These are phyloP conservation scores for Cutaneotrichosporon arboriforme DNA, from an alignment of 1,284 basidiomycete species.

Conservation along the genomic window DNA sequence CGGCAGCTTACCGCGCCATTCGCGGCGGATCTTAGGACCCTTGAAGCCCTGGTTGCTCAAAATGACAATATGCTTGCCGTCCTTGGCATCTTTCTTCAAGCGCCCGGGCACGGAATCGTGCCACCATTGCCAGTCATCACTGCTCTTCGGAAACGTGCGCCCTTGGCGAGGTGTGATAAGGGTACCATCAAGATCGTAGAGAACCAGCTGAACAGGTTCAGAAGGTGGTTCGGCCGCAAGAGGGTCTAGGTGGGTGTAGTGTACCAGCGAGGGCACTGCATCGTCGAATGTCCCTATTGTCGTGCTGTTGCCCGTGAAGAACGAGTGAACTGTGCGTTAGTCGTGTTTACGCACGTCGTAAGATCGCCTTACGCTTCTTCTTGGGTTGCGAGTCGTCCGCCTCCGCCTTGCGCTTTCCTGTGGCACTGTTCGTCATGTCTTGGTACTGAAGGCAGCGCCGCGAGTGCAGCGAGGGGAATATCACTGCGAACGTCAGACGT, in stretches of 20 bases:
- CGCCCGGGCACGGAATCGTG: slow-evolving; percentile 59
- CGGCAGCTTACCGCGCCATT: slow-evolving; percentile 71
- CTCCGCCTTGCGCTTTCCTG: slow-evolving; percentile 4
- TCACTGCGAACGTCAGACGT: too few species aligned
- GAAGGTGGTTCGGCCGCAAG: slow-evolving; percentile 20
- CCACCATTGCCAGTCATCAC: slow-evolving; percentile 73
- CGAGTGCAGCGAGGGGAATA: too few species aligned
- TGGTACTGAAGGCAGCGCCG: too few species aligned
- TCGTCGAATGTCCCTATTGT: slow-evolving; percentile 10
- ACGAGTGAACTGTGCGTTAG: slow-evolving; percentile 11
- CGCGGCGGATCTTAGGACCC: slow-evolving; percentile 49
- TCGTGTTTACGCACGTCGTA: background rate
- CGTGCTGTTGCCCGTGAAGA: slow-evolving; percentile 12
- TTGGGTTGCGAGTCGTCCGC: slow-evolving; percentile 3
- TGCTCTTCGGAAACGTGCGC: slow-evolving; percentile 50
- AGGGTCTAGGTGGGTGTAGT: slow-evolving; percentile 41
- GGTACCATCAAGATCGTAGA: slow-evolving; percentile 84
- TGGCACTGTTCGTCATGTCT: background rate
- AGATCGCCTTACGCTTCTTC: slow-evolving; percentile 11
- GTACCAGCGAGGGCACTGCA: slow-evolving; percentile 34
- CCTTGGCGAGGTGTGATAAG: slow-evolving; percentile 62
- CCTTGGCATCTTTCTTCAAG: slow-evolving; percentile 57
- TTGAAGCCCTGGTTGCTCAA: slow-evolving; percentile 68
- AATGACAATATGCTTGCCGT: slow-evolving; percentile 71
- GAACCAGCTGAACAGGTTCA: slow-evolving; percentile 57